Evolutionary conservation across 1,284 basidiomycete species (phyloP), one percentile per base, ranked within the genome.

Genomic region (Vanrija sp.): DNA sequence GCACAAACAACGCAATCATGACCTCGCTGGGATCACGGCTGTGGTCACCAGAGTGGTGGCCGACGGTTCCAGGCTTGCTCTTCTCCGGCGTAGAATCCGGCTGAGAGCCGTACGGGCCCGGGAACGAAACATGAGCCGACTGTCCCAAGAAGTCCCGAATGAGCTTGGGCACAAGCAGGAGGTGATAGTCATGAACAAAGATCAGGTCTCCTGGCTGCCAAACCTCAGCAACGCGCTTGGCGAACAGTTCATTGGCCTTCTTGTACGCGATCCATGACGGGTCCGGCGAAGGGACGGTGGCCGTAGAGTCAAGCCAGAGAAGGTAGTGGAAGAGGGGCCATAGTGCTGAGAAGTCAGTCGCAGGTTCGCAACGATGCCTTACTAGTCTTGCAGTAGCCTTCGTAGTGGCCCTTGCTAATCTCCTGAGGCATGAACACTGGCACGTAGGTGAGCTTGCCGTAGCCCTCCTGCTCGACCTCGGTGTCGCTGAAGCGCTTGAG

Each of bases 321-420:
- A 98, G 83, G 74, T 98, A 98, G 79, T 98, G 96, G 83, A 98
- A 96, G 26, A 98, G 80, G 0, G 95, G 96, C 95, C 95, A 99
- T 49, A 99, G 85, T 38, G 88, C 89, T 91, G 66, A 16, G 39
- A 21, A 7, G 51, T 61, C 46, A 60, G 55, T 47, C 1, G 12
- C 15, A 23, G 5, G 8, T n/a, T 18, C 9, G 61, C 19, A 3
- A 16, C 10, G 10, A 82, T 12, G 34, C 34, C 84, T 79, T 69
- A 92, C 89, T 96, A 66, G 89, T 87, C 77, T 99, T 99, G 84
- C 94, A 98, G 78, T 97, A 98, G 0, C 93, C 94, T 66, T 94
- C 91, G 72, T 97, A 97, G 75, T 96, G 92, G 0, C 88, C 90
- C 72, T 92, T 91, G 25, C 90, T 91, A 42, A 91, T 83, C 73